Evolutionary conservation across 2,329 filamentous ascomycete genomes (phyloP).

Genomic region (Fusarium verrucosum): DNA sequence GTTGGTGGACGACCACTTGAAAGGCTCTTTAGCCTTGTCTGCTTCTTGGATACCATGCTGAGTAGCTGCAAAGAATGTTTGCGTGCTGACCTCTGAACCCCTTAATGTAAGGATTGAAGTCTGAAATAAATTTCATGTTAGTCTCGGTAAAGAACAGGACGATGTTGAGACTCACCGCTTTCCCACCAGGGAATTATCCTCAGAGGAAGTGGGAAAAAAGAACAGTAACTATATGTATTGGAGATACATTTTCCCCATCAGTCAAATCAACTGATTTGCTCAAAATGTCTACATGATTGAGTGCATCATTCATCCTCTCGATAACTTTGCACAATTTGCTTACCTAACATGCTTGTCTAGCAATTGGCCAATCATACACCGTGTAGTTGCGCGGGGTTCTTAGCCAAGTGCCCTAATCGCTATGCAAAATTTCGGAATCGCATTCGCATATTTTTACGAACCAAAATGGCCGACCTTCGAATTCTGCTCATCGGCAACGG

Average conservation of each 20-base stretch:
- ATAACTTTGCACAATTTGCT: neutral
- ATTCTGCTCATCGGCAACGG: slow-evolving; percentile 93
- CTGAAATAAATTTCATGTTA: slow-evolving; percentile 28
- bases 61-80: neutral
- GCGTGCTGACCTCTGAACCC: neutral
- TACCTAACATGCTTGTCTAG: neutral
- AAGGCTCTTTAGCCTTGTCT: slow-evolving; percentile 55
- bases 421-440: slow-evolving; percentile 25
- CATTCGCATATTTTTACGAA: slow-evolving; percentile 15
- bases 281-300: neutral
- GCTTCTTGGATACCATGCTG: slow-evolving; percentile 59
- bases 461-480: slow-evolving; percentile 58
- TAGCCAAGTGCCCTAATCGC: slow-evolving; percentile 36
- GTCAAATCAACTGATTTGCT: neutral
- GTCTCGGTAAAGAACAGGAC: slow-evolving; percentile 9
- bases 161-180: slow-evolving; percentile 2
- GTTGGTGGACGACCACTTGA: slow-evolving; percentile 65
- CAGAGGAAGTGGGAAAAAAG: too few relatives aligned
- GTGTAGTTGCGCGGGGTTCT: neutral
- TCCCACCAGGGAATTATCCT: neutral
- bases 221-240: neutral
- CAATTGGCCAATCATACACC: neutral
- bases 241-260: neutral
- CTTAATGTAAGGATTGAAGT: slow-evolving; percentile 1
- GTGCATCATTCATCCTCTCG: neutral